phyloP scores from a whole-genome alignment of 345 rosid genomes.

The Brassica cretica region DNA sequence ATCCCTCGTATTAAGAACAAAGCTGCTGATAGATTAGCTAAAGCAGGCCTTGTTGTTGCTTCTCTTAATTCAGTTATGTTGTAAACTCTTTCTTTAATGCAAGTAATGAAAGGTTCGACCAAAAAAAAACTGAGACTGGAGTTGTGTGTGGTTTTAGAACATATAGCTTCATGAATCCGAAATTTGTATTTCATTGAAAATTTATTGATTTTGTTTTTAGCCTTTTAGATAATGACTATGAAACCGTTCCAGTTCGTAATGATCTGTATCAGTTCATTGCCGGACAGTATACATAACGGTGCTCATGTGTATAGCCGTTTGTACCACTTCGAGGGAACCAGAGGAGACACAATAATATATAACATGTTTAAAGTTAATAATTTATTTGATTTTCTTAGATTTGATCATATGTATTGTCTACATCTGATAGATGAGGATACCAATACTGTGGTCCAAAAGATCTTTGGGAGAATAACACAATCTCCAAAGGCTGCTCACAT shows the following conservation, averaged over 20 bases:
- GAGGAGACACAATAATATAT: constrained; percentile 9
- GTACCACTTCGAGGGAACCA: constrained; percentile 15
- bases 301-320: constrained; percentile 10
- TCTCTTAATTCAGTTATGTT: no score
- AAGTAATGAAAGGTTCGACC: no score
- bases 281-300: background rate
- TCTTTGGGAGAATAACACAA: constrained; percentile 29
- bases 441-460: constrained; percentile 36
- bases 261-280: background rate
- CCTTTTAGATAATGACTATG: background rate
- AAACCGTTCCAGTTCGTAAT: constrained; percentile 5
- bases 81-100: no score
- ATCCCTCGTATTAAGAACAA: no score
- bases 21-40: background rate
- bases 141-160: constrained; percentile 20
- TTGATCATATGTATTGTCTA: background rate
- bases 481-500: constrained; percentile 34
- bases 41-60: background rate
- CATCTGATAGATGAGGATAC: constrained; percentile 42
- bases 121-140: background rate
- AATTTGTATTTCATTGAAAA: no score
- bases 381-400: background rate
- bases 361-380: background rate
- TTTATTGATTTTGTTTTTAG: constrained; percentile 7
- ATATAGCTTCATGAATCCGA: background rate